Conservation (phyloP, 192 early-diverging fungal species). For the Podila epigama region DNA sequence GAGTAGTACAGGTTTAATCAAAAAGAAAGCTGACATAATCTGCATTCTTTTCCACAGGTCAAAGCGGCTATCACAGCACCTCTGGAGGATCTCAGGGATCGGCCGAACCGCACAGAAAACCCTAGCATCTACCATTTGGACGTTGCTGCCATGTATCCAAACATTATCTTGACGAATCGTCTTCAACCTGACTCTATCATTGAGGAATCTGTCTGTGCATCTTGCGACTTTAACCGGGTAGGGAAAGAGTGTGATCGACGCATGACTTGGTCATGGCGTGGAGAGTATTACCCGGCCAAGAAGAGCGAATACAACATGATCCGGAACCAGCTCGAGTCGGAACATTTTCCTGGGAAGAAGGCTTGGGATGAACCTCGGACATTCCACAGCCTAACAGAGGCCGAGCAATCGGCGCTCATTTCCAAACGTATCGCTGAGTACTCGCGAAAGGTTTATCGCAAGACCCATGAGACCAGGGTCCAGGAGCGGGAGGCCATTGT, state of each 20-base stretch:
- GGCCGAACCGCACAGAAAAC: conserved; percentile 75
- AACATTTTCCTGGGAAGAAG: conserved; percentile 75
- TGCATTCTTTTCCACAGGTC: conserved; percentile 46
- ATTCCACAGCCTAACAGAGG: conserved; percentile 71
- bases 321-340: conserved; percentile 80
- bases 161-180: conserved; percentile 98
- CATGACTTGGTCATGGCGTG: conserved; percentile 98
- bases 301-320: conserved; percentile 89
- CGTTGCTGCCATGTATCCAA: conserved; percentile 99
- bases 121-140: conserved; percentile 98
- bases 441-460: conserved; percentile 86
- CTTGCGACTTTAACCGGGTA: conserved; percentile 92
- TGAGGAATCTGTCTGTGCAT: conserved; percentile 83
- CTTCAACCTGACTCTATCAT: conserved; percentile 98
- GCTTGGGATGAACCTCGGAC: conserved; percentile 59
- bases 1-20: neutral
- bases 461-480: conserved; percentile 81
- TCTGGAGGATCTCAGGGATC: conserved; percentile 80
- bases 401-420: conserved; percentile 76
- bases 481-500: conserved; percentile 88
- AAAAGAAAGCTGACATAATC: neutral
- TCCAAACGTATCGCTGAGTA: conserved; percentile 88
- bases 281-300: conserved; percentile 93
- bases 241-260: conserved; percentile 89
- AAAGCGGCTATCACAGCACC: conserved; percentile 66